phyloP scores from a whole-genome alignment of 2,329 filamentous ascomycete genomes.

The Hymenoscyphus infarciens region DNA sequence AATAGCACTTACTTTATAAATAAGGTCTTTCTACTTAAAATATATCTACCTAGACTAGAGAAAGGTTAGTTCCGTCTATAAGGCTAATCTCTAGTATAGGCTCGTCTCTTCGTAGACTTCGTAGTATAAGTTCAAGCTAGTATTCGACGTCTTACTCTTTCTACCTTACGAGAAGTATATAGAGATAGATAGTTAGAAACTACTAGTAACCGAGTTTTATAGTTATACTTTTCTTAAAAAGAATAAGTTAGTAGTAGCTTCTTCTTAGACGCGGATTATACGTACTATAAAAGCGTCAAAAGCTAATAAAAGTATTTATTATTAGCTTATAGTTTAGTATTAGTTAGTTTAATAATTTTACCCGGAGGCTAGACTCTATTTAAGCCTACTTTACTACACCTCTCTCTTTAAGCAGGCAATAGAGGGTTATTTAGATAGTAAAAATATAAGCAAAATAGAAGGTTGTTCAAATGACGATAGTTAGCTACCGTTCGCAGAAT shows the following conservation, averaged over 20 bases:
- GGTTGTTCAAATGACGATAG: slow-evolving; percentile 1
- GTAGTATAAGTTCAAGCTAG: not conserved
- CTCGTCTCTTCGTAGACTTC: not conserved
- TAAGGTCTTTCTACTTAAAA: not conserved
- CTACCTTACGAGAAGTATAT: not conserved
- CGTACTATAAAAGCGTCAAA: not conserved
- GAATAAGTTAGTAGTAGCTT: not conserved
- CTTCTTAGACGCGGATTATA: not conserved
- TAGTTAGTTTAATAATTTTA: not conserved
- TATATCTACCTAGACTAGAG: not conserved
- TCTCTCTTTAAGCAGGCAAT: not conserved
- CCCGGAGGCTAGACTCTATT: no score
- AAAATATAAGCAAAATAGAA: not conserved
- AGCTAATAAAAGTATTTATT: no score
- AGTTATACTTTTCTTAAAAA: not conserved
- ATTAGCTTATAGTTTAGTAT: not conserved
- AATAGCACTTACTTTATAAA: not conserved
- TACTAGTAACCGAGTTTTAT: not conserved
- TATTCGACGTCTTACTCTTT: not conserved
- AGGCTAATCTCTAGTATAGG: not conserved
- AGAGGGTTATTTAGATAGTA: not conserved
- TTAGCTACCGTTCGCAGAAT: slow-evolving; percentile 3
- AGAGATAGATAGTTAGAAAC: no score
- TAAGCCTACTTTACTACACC: not conserved
- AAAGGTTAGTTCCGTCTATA: not conserved